These are phyloP conservation scores for Colletotrichum sp. DNA, from an alignment of 2,329 filamentous ascomycete species.

Conservation along the genomic window DNA sequence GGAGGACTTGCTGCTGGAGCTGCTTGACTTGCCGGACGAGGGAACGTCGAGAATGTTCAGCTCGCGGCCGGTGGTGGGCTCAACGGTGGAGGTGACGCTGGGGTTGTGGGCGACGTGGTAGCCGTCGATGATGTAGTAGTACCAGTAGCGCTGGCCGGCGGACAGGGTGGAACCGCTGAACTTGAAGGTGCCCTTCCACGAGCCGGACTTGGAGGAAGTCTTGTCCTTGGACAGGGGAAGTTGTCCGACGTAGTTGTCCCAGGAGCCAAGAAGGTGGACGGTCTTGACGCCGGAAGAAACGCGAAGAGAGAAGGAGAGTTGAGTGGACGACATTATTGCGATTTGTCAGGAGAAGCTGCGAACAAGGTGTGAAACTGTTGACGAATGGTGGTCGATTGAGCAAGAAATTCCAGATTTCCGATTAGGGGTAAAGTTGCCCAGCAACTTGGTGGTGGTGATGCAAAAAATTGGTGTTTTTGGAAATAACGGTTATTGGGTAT, in stretches of 20 bases:
- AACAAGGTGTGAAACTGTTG: constrained; percentile 8
- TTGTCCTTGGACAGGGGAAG: constrained; percentile 92
- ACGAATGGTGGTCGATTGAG: constrained; percentile 45
- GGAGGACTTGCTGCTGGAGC: constrained; percentile 27
- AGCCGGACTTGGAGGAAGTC: constrained; percentile 81
- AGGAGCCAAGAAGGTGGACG: constrained; percentile 95
- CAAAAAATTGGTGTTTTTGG: constrained; percentile 21
- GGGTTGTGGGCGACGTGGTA: constrained; percentile 98
- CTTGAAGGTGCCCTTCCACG: constrained; percentile 96
- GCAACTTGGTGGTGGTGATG: constrained; percentile 35
- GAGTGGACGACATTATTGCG: constrained; percentile 82
- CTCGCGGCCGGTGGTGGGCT: constrained; percentile 96
- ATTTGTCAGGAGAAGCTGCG: constrained; percentile 38
- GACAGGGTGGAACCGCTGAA: constrained; percentile 88
- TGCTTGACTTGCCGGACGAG: constrained; percentile 45
- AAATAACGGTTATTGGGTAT: constrained; percentile 28
- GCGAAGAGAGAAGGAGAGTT: constrained; percentile 94
- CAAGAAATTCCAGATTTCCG: constrained; percentile 61
- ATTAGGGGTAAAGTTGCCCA: constrained; percentile 48
- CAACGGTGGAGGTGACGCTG: constrained; percentile 83
- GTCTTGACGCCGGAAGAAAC: constrained; percentile 97
- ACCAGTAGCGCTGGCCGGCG: constrained; percentile 96
- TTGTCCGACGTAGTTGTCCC: constrained; percentile 96
- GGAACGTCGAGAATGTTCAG: constrained; percentile 97
- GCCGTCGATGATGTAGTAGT: constrained; percentile 99